phyloP scores from a whole-genome alignment of 129 eudicot genomes.

The Pseudognaphalium luteoalbum region DNA sequence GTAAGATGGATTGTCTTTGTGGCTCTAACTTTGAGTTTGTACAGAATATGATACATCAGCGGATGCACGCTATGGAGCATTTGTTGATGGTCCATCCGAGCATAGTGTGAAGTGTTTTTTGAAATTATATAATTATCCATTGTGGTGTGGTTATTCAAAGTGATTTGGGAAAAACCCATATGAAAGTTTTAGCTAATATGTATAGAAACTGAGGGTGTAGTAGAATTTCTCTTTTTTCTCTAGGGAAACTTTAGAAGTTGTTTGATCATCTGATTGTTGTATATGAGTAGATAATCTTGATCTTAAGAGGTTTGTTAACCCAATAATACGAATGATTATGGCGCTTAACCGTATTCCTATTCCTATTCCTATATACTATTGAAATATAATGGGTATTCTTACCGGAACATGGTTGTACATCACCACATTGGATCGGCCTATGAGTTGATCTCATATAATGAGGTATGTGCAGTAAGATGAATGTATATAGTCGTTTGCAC shows the following conservation, averaged over 20 bases:
- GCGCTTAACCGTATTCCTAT: too few species aligned
- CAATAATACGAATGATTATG: not conserved
- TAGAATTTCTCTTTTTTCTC: not conserved
- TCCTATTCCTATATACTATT: too few species aligned
- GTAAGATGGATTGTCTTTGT: constrained; percentile 8
- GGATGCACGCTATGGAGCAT: constrained; percentile 19
- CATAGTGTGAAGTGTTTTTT: not conserved
- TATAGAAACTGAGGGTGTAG: constrained; percentile 7
- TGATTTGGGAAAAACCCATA: constrained; percentile 18
- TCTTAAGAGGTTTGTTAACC: constrained; percentile 6
- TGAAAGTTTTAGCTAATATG: constrained; percentile 5
- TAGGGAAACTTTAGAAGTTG: not conserved
- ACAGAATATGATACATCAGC: constrained; percentile 19
- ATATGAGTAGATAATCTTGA: not conserved
- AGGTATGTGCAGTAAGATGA: too few species aligned
- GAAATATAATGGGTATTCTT: too few species aligned
- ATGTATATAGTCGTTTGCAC: too few species aligned
- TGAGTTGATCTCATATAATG: too few species aligned
- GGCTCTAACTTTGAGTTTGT: constrained; percentile 24
- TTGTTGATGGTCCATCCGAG: not conserved
- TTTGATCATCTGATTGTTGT: not conserved
- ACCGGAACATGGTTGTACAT: too few species aligned
- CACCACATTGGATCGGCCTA: too few species aligned
- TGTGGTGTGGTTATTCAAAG: constrained; percentile 23
- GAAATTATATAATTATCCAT: not conserved